Evolutionary conservation across 2,329 filamentous ascomycete species (phyloP).

Genomic region (Calonectria pseudoturangicola): DNA sequence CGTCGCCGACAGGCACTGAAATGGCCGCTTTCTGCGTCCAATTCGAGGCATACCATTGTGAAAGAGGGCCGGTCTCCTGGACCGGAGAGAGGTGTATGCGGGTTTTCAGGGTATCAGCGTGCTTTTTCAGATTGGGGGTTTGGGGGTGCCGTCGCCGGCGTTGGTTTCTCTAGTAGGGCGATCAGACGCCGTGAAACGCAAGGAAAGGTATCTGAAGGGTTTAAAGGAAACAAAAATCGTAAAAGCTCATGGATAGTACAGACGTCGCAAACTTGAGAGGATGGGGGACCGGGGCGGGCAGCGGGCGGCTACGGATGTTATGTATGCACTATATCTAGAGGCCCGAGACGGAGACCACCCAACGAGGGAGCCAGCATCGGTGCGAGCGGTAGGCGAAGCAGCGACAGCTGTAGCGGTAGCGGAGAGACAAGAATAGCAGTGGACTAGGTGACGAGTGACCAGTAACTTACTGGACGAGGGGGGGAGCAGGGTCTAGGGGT

Average conservation of each 20-base stretch:
- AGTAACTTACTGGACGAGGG: conserved; percentile 26
- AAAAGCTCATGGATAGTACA: conserved; percentile 58
- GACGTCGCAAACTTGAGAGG: conserved; percentile 64
- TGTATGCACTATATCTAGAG: conserved; percentile 63
- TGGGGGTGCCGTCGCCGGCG: conserved; percentile 63
- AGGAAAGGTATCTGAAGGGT: conserved; percentile 42
- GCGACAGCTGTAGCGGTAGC: conserved; percentile 46
- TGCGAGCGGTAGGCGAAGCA: conserved; percentile 47
- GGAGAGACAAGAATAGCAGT: conserved; percentile 54
- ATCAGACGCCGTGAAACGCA: conserved; percentile 55
- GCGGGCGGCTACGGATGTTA: conserved; percentile 69
- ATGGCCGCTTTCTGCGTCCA: neutral
- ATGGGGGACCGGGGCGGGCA: conserved; percentile 56
- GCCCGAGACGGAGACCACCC: conserved; percentile 34
- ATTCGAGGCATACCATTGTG: conserved; percentile 59
- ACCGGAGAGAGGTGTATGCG: conserved; percentile 42
- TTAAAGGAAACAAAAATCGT: conserved; percentile 58
- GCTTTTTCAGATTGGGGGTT: conserved; percentile 15
- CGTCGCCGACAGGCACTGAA: neutral
- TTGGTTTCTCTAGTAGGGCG: conserved; percentile 52
- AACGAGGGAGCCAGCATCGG: conserved; percentile 25
- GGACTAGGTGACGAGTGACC: conserved; percentile 27
- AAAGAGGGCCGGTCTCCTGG: conserved; percentile 46
- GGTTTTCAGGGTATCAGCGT: conserved; percentile 34
- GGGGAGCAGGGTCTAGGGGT: conserved; percentile 24